A percentile compares a stretch with the other conserved stretches of the same genome.
phyloP scores from a whole-genome alignment of 2,329 filamentous ascomycete genomes.

The Trichoderma simmonsii region DNA sequence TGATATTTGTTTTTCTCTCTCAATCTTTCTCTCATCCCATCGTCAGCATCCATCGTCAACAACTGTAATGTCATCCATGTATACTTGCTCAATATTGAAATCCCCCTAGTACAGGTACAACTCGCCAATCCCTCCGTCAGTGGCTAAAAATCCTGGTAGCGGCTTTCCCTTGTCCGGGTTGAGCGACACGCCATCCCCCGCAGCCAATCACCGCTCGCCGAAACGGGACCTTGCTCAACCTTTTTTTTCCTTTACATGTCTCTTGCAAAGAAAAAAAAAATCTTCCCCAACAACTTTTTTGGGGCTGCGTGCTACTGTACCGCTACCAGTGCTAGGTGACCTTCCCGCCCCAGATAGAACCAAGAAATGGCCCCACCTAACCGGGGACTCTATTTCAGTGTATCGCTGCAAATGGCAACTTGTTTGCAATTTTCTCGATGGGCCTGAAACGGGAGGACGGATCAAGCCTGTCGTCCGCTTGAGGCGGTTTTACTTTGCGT shows the following conservation, averaged over 20 bases:
- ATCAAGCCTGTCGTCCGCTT: background rate
- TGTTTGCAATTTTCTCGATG: background rate
- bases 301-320: background rate
- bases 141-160: background rate
- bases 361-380: background rate
- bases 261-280: background rate
- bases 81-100: background rate
- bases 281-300: conserved; percentile 33
- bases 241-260: conserved; percentile 23
- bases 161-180: background rate
- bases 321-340: background rate
- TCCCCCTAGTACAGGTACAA: background rate
- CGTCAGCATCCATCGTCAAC: background rate
- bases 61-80: background rate
- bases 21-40: background rate
- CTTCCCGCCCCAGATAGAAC: background rate
- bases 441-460: background rate
- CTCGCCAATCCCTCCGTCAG: background rate
- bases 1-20: background rate
- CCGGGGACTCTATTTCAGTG: background rate
- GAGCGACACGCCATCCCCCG: background rate
- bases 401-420: background rate
- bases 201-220: conserved; percentile 18
- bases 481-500: background rate
- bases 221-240: conserved; percentile 22